Evolutionary conservation across 768 basidiomycete genomes (phyloP).

Genomic region (Lentinula aciculospora): DNA sequence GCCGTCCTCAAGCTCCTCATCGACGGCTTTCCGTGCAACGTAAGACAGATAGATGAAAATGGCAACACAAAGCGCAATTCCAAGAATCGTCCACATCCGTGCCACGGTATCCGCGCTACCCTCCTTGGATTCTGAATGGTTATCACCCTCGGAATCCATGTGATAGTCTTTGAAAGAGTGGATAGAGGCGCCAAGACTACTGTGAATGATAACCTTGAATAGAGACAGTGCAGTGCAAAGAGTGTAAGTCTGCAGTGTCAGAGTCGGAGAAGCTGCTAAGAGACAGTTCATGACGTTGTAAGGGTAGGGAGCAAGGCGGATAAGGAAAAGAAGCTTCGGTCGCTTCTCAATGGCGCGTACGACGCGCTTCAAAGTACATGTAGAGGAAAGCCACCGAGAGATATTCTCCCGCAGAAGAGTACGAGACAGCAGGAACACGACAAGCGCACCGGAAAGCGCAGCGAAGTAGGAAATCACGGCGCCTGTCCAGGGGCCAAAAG

Average conservation of each 20-base stretch:
- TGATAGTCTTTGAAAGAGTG: conserved; percentile 76
- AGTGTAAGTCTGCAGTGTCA: conserved; percentile 75
- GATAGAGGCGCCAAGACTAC: conserved; percentile 80
- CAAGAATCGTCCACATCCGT: conserved; percentile 60
- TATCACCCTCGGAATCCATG: conserved; percentile 23
- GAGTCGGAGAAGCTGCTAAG: conserved; percentile 79
- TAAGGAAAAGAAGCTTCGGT: conserved; percentile 84
- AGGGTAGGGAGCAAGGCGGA: conserved; percentile 87
- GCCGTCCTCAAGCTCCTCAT: conserved; percentile 47
- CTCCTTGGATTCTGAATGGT: conserved; percentile 5
- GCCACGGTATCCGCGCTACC: conserved; percentile 39
- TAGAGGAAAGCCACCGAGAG: conserved; percentile 64
- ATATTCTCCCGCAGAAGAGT: conserved; percentile 68
- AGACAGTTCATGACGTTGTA: conserved; percentile 96
- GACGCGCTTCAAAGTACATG: conserved; percentile 69
- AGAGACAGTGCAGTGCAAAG: conserved; percentile 77
- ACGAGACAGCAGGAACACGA: conserved; percentile 79
- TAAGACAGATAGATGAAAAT: conserved; percentile 77
- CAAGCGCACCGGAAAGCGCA: conserved; percentile 77
- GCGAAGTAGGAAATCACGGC: conserved; percentile 85
- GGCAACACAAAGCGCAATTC: conserved; percentile 64
- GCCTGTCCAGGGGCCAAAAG: conserved; percentile 79
- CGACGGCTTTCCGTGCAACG: conserved; percentile 65
- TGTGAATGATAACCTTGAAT: conserved; percentile 89
- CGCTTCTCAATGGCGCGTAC: conserved; percentile 84